Evolutionary conservation across 306 rosid genomes (phyloP), one percentile per base, ranked within the genome.

Genomic region (Canavalia gladiata): DNA sequence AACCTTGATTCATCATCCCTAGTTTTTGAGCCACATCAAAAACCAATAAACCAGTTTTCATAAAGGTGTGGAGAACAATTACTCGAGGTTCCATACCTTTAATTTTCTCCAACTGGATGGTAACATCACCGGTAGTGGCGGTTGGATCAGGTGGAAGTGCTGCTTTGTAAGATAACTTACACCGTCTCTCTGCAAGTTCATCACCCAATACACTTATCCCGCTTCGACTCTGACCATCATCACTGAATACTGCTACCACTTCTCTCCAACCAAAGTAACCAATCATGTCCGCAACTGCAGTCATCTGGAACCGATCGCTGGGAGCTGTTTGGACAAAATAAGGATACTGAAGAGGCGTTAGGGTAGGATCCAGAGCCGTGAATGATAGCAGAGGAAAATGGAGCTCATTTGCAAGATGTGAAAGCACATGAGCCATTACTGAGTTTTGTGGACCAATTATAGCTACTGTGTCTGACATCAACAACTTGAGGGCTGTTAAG

Each of bases 401-500:
- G 83, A 93, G 94, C 83, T 91, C 97, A 57, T 84, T 87, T 39
- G 92, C 91, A 42, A 93, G 82, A 68, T 93, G 92, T 25, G 94
- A 91, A 63, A 89, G 77, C 58, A 86, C 85, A 84, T 85, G 93
- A 10, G 97, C 94, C 85, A 87, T 91, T 33, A 85, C 91, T 66
- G 97, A 93, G 30, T 72, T 84, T 84, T 93, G 97, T 2, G 97
- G 97, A 62, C 97, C 94, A 71, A 93, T 87, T 81, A 91, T 86
- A 57, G 97, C 97, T 2, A 93, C 72, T 0, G 76, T 82, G 54
- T 86, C 89, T 25, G 81, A 85, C 92, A 84, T 89, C 92, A 91
- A 86, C 64, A 93, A 82, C 68, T 90, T 88, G 80, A 91, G 78
- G 73, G 94, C 97, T 93, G 87, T 59, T 83, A 84, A 18, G 25